Evolutionary conservation across 805 yeast genomes (phyloP), one percentile per base, ranked within the genome.

Genomic region (Ogataea wickerhamii): DNA sequence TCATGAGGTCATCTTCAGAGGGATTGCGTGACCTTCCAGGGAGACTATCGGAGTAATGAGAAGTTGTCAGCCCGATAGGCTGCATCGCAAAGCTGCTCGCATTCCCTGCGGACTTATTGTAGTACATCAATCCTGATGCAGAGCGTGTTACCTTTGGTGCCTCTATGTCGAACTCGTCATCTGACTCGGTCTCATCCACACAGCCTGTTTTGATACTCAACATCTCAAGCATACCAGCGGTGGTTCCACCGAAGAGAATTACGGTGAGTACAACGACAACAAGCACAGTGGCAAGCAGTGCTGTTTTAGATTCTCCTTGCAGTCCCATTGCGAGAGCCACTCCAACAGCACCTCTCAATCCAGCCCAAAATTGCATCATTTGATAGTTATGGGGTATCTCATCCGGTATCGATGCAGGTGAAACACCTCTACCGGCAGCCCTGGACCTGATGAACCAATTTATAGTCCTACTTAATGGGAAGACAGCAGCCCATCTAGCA

Each of bases 291-390:
- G 98, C 99, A 37, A 91, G 66, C 37, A 93, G 67, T 0, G 96
- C 80, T 56, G 82, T 80, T 47, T 89, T 91, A 39, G 86, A 80
- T 55, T 91, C 96, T 44, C 98, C 98, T 63, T 87, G 95, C 28
- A 93, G 68, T 11, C 98, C 98, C 80, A 94, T 87, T 0, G 98
- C 98, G 54, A 93, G 73, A 0, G 98, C 99, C 4, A 93, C 99
- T 48, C 99, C 99, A 24, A 93, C 99, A 1, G 99, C 99, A 43
- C 99, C 99, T 56, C 99, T 74, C 40, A 93, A 70, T 3, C 99
- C 99, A 2, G 98, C 98, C 99, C 99, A 93, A 61, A 93, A 93
- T 35, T 91, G 87, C 98, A 93, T 93, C 86, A 88, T 87, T 65
- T 93, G 98, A 62, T 93, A 93, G 44, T 83, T 87, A 53, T 87